These are phyloP conservation scores for Aureobasidium melanogenum DNA, from an alignment of 2,329 filamentous ascomycete species.

Conservation along the genomic window DNA sequence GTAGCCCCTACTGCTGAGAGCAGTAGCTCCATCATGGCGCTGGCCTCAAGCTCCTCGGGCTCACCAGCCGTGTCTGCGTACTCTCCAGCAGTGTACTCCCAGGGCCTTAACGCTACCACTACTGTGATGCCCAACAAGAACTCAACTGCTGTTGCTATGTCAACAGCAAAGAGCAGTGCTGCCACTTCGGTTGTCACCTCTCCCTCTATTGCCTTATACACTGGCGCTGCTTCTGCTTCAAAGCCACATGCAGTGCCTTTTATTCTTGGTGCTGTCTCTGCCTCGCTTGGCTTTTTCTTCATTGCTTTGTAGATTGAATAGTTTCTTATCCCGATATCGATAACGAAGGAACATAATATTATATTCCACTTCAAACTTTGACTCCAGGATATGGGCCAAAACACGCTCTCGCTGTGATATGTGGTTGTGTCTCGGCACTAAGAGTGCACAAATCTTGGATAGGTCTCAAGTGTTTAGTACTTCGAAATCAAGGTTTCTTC, in stretches of 20 bases:
- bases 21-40: not conserved
- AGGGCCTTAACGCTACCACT: not conserved
- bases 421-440: no score
- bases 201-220: not conserved
- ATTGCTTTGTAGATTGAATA: not conserved
- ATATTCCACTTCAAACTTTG: no score
- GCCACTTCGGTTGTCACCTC: not conserved
- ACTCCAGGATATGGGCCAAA: no score
- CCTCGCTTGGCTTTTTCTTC: not conserved
- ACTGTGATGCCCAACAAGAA: not conserved
- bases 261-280: not conserved
- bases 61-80: not conserved
- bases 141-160: not conserved
- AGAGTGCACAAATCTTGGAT: no score
- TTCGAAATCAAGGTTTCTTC: not conserved
- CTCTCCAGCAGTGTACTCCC: not conserved
- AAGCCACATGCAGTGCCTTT: not conserved
- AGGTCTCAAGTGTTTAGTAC: not conserved
- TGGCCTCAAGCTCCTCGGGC: not conserved
- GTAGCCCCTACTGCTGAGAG: not conserved
- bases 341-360: no score
- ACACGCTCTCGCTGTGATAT: no score
- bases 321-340: not conserved
- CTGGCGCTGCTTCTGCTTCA: not conserved
- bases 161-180: not conserved